Base-by-base conservation (phyloP, 257 asterid species). In the Nicotiana attenuata region DNA sequence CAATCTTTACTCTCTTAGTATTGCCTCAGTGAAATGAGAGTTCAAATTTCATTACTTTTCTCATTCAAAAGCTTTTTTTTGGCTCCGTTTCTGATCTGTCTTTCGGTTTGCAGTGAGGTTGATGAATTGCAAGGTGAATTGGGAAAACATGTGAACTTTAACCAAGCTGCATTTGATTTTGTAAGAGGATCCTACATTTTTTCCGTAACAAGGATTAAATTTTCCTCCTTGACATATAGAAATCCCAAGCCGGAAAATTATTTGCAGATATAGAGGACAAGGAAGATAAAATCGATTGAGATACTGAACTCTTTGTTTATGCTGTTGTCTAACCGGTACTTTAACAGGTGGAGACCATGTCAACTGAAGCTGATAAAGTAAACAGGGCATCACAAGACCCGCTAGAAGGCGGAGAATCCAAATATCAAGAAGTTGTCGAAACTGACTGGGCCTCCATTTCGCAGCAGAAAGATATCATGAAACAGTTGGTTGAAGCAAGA, bases 401-500 rank as follows among this genome's bases (percentile, higher is more conserved):
- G 61, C 84, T 47, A 47, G 84, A 81, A 59, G 80, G 83, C 80
- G 87, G 82, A 76, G 85, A 73, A 82, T 31, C 67, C 61, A 61
- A 29, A 47, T 83, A 80, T 3, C 80, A 83, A 82, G 83, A 53
- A 60, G 84, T 85, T 76, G 85, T 79, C 84, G 81, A 68, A 50
- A 57, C 10, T 64, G 86, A 78, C 22, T 65, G 66, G 63, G 52
- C 82, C 69, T 77, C 79, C 76, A 79, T 82, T 80, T 84, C 65
- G 84, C 92, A 87, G 81, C 56, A 75, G 84, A 85, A 68, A 35
- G 87, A 85, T 56, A 82, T 81, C 45, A 87, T 88, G 82, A 86
- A 85, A 79, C 91, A 90, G 82, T 88, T 91, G 86, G 82, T 78
- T 85, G 86, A 92, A 82, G 87, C 92, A 68, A 89, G 82, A 82